phyloP scores from a whole-genome alignment of 192 early-diverging fungal genomes.

The Mortierella antarctica region DNA sequence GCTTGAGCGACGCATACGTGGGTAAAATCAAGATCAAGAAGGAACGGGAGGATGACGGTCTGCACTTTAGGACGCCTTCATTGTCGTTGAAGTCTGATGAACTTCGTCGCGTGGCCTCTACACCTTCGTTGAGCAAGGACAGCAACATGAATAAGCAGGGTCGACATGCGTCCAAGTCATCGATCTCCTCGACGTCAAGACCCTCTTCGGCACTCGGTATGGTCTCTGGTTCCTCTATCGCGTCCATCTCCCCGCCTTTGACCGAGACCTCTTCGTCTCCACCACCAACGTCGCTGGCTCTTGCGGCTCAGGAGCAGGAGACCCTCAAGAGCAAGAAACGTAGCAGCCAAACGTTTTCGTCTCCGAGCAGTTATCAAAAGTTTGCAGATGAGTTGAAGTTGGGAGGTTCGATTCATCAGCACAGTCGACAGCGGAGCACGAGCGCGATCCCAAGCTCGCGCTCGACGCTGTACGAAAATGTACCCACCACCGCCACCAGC shows the following conservation, averaged over 20 bases:
- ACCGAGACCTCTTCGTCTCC: constrained; percentile 43
- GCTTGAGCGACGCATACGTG: constrained; percentile 31
- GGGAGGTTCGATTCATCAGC: constrained; percentile 7
- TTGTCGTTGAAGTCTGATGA: constrained; percentile 23
- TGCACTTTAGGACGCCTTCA: constrained; percentile 2
- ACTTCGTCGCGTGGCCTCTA: constrained; percentile 31
- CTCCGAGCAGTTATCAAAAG: constrained; percentile 40
- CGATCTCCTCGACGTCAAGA: constrained; percentile 8
- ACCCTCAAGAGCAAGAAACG: constrained; percentile 30
- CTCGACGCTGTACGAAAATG: not conserved
- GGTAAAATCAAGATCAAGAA: constrained; percentile 54
- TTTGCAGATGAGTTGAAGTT: constrained; percentile 47
- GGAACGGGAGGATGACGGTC: constrained; percentile 49
- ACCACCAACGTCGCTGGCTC: constrained; percentile 13
- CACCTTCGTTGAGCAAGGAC: constrained; percentile 37
- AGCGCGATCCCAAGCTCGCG: constrained; percentile 7
- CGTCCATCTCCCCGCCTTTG: constrained; percentile 43
- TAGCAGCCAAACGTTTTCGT: constrained; percentile 45
- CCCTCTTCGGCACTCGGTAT: constrained; percentile 10
- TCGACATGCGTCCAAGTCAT: constrained; percentile 16
- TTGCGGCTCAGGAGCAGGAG: constrained; percentile 4
- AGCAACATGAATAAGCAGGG: not conserved
- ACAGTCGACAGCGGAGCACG: constrained; percentile 24
- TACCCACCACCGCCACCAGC: constrained; percentile 1
- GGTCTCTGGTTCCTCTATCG: constrained; percentile 29